phyloP scores from a whole-genome alignment of 1,284 basidiomycete species.

The Kalmanozyma brasiliensis region DNA sequence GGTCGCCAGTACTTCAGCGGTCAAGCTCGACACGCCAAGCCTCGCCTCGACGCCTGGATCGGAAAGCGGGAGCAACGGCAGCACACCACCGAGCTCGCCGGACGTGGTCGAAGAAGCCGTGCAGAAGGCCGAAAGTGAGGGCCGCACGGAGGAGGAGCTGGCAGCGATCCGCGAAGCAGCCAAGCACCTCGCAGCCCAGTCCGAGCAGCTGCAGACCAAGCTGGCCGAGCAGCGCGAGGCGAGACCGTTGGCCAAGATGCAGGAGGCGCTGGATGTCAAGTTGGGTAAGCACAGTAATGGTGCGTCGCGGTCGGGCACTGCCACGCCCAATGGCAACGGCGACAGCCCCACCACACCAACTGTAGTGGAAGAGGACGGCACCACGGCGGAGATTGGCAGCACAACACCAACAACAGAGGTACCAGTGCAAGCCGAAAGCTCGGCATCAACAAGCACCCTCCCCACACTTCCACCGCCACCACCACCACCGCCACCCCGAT shows the following conservation, averaged over 20 bases:
- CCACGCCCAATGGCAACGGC: conserved; percentile 20
- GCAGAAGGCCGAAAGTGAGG: conserved; percentile 22
- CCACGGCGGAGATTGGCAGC: conserved; percentile 2
- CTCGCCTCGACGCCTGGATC: conserved; percentile 3
- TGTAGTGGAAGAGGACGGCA: conserved; percentile 3
- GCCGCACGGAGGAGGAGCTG: conserved; percentile 22
- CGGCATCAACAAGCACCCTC: background rate
- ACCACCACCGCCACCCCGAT: conserved; percentile 33
- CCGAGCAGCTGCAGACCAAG: conserved; percentile 41
- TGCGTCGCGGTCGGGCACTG: conserved; percentile 21
- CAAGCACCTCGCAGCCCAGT: conserved; percentile 33
- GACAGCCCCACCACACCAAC: conserved; percentile 28
- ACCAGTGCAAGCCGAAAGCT: no score
- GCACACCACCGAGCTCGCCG: conserved; percentile 5
- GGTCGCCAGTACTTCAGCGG: conserved; percentile 7
- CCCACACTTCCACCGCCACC: conserved; percentile 23
- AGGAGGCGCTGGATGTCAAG: conserved; percentile 73
- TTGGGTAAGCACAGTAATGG: conserved; percentile 71
- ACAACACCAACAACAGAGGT: background rate
- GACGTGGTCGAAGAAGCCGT: conserved; percentile 10
- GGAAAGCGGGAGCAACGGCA: background rate
- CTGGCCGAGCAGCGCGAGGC: conserved; percentile 86
- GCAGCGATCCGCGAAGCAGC: conserved; percentile 23
- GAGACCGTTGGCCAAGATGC: conserved; percentile 86
- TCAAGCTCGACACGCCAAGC: conserved; percentile 13